A percentile compares a stretch with the other conserved stretches of the same genome.
These are phyloP conservation scores for Citrus australasica DNA, from an alignment of 345 rosid species.

Conservation along the genomic window DNA sequence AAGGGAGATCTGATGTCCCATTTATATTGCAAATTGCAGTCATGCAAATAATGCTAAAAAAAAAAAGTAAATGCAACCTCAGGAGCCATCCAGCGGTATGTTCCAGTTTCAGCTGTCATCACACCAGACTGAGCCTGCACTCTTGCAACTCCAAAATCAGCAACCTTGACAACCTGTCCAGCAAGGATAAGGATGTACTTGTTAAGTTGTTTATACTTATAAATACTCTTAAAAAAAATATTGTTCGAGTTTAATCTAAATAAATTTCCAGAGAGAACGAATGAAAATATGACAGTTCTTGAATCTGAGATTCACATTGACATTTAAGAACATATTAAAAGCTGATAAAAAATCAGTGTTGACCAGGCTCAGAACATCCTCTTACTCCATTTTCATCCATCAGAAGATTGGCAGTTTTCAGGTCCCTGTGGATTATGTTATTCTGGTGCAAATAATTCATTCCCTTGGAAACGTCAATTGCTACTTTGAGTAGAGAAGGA, in stretches of 20 bases:
- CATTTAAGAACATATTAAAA: not conserved
- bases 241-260: not conserved
- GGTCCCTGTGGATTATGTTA: slow-evolving; percentile 92
- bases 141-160: slow-evolving; percentile 98
- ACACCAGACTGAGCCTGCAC: slow-evolving; percentile 91
- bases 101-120: slow-evolving; percentile 98
- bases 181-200: slow-evolving; percentile 1
- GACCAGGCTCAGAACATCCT: slow-evolving; percentile 2
- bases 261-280: not conserved
- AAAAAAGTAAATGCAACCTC: slow-evolving; percentile 48
- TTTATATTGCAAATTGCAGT: not conserved
- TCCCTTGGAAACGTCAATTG: slow-evolving; percentile 87
- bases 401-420: slow-evolving; percentile 94
- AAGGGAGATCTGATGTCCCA: slow-evolving; percentile 13
- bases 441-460: slow-evolving; percentile 96
- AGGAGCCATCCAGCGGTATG: slow-evolving; percentile 99
- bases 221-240: not conserved
- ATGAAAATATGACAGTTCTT: not conserved
- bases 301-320: not conserved
- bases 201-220: not conserved
- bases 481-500: slow-evolving; percentile 79
- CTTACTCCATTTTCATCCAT: slow-evolving; percentile 99
- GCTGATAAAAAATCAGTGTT: not conserved
- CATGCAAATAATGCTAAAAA: slow-evolving; percentile 3
- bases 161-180: slow-evolving; percentile 88